Evolutionary conservation across 2,329 filamentous ascomycete species (phyloP).

Genomic region (Talaromyces sp.): DNA sequence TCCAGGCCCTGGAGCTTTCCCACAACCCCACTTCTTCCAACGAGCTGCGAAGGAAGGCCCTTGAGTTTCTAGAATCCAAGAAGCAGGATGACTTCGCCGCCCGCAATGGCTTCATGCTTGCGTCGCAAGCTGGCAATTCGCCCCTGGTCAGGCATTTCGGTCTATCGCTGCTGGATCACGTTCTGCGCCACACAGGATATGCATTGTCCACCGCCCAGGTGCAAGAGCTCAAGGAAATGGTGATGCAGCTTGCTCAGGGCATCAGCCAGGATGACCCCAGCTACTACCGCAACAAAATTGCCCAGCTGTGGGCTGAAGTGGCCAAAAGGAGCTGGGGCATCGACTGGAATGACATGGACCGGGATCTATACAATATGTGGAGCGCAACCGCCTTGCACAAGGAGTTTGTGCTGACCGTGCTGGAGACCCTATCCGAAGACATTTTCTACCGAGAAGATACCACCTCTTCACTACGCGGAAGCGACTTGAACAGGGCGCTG

Average conservation of each 20-base stretch:
- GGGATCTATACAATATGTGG: conserved; percentile 77
- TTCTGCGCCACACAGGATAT: conserved; percentile 78
- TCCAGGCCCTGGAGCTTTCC: conserved; percentile 80
- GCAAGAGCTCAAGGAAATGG: conserved; percentile 65
- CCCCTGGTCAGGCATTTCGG: conserved; percentile 89
- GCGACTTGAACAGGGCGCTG: conserved; percentile 78
- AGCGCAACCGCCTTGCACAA: conserved; percentile 60
- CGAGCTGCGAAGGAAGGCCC: conserved; percentile 73
- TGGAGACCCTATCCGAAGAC: conserved; percentile 91
- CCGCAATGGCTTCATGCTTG: conserved; percentile 77
- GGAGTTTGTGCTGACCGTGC: conserved; percentile 78
- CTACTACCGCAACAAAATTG: conserved; percentile 89
- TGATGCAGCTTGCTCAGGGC: conserved; percentile 70
- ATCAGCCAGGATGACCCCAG: conserved; percentile 67
- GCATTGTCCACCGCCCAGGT: conserved; percentile 66
- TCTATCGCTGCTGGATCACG: conserved; percentile 83
- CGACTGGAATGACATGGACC: conserved; percentile 94
- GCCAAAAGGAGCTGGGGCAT: conserved; percentile 90
- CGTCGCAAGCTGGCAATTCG: conserved; percentile 67
- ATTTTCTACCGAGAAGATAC: conserved; percentile 88
- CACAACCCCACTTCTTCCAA: conserved; percentile 79
- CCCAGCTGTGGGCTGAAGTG: conserved; percentile 89
- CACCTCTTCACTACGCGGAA: conserved; percentile 75
- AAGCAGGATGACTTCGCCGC: conserved; percentile 77
- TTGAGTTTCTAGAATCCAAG: conserved; percentile 77